These are phyloP conservation scores for Thielaviopsis euricoi DNA, from an alignment of 2,329 filamentous ascomycete species.

Conservation along the genomic window DNA sequence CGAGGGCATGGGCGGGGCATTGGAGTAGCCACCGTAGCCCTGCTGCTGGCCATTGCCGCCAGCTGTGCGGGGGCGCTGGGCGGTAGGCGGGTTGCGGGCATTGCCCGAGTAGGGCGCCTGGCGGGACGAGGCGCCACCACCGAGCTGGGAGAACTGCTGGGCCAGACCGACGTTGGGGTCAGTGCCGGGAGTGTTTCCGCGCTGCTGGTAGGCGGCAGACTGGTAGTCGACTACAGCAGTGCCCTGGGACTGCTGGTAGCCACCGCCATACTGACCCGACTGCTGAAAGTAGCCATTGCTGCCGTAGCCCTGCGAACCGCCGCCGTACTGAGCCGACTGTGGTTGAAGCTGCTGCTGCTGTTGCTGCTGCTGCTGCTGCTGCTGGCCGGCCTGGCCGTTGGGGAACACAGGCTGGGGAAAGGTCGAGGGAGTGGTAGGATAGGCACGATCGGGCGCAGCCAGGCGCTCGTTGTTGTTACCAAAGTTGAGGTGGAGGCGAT, in stretches of 20 bases:
- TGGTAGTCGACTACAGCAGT: conserved; percentile 33
- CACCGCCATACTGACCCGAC: conserved; percentile 26
- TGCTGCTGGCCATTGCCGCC: conserved; percentile 48
- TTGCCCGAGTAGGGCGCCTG: conserved; percentile 40
- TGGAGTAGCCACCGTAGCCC: conserved; percentile 49
- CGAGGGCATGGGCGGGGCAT: conserved; percentile 45
- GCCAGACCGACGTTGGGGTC: conserved; percentile 83
- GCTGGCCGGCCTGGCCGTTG: conserved; percentile 22
- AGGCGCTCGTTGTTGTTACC: conserved; percentile 49
- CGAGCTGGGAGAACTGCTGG: conserved; percentile 88
- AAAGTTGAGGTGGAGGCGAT: conserved; percentile 50
- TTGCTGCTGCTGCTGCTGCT: conserved; percentile 6
- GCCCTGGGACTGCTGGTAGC: conserved; percentile 23
- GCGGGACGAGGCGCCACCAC: conserved; percentile 52
- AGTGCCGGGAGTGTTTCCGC: conserved; percentile 45
- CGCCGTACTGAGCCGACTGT: conserved; percentile 14
- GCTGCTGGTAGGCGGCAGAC: conserved; percentile 28
- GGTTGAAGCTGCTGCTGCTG: conserved; percentile 22
- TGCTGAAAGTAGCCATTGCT: conserved; percentile 43
- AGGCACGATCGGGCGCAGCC: conserved; percentile 45
- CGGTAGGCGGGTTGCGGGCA: conserved; percentile 44
- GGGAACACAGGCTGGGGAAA: conserved; percentile 79
- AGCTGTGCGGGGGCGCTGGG: conserved; percentile 69
- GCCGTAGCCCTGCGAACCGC: conserved; percentile 22
- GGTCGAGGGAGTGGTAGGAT: conserved; percentile 83